Evolutionary conservation across 352 stramenopile species (phyloP), one percentile per base, ranked within the genome.

Genomic region (Phytophthora hybrid): DNA sequence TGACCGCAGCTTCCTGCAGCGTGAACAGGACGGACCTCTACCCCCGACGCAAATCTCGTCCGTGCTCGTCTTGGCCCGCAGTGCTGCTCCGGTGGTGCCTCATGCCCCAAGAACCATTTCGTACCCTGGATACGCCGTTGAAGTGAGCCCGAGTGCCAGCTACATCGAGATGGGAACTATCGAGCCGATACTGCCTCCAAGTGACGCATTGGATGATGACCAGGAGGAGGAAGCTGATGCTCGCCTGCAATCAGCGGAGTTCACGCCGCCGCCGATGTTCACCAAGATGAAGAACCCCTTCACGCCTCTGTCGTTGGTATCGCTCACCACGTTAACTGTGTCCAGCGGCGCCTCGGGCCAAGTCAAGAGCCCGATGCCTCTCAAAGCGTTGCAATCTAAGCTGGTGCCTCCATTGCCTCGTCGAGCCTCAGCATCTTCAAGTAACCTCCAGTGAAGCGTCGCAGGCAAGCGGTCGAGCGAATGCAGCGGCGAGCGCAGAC

Each of bases 101-200:
- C 77, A 83, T 63, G 67, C 66, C 18, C 67, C 79, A 19, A 74
- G 81, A 55, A 79, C 73, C 16, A 82, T 84, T 31, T 73, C 71
- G 14, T 90, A 85, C 39, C 66, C 73, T 23, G 79, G 76, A 0
- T 84, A 87, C 58, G 75, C 84, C 2, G 77, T 89, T 52, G 84
- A 91, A 3, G 79, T 94, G 62, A 81, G 69, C 26, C 78, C 82
- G 16, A 82, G 74, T 57, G 69, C 83, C 16, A 87, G 75, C 37
- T 84, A 83, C 63, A 80, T 94, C 5, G 81, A 91, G 51, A 80
- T 82, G 52, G 81, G 81, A 34, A 86, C 87, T 8, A 83, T 91
- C 58, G 85, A 92, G 68, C 81, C 83, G 18, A 71, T 84, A 21
- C 51, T 87, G n/a, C 79, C 87, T 3, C 64, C 75, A 16, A 44